A percentile compares a stretch with the other conserved stretches of the same genome.
These are phyloP conservation scores for Wallacemonas sp. DNA, from an alignment of 208 protist species.

Conservation along the genomic window DNA sequence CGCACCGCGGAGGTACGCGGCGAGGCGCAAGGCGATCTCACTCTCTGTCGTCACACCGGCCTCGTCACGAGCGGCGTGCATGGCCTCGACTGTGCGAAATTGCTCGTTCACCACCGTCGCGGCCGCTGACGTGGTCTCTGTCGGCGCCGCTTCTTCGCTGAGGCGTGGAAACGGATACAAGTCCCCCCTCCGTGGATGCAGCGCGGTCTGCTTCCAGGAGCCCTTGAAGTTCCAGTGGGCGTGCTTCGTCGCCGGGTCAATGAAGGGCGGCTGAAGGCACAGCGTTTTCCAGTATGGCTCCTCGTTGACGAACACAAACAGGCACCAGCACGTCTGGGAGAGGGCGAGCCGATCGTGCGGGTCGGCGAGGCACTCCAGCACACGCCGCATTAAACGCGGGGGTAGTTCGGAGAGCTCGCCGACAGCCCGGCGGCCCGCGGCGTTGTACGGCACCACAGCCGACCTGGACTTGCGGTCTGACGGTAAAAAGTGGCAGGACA, in stretches of 20 bases:
- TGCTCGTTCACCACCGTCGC: neutral
- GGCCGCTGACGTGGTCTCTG: no score
- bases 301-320: slow-evolving; percentile 29
- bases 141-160: no score
- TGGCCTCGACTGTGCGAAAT: neutral
- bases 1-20: no score
- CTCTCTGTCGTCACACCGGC: neutral
- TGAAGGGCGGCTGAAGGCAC: slow-evolving; percentile 25
- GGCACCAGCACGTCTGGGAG: slow-evolving; percentile 24
- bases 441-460: neutral
- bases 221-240: slow-evolving; percentile 33
- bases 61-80: neutral
- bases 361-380: slow-evolving; percentile 18
- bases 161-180: no score
- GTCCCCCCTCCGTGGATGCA: slow-evolving; percentile 15
- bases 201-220: slow-evolving; percentile 36
- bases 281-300: slow-evolving; percentile 26
- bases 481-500: neutral
- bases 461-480: neutral
- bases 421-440: neutral
- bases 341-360: slow-evolving; percentile 20
- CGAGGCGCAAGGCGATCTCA: neutral
- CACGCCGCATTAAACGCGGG: slow-evolving; percentile 12
- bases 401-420: slow-evolving; percentile 17
- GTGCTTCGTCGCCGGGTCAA: slow-evolving; percentile 24